A percentile compares a stretch with the other conserved stretches of the same genome.
These are phyloP conservation scores for Sporobolomyces pararoseus DNA, from an alignment of 768 basidiomycete genomes.

Conservation along the genomic window DNA sequence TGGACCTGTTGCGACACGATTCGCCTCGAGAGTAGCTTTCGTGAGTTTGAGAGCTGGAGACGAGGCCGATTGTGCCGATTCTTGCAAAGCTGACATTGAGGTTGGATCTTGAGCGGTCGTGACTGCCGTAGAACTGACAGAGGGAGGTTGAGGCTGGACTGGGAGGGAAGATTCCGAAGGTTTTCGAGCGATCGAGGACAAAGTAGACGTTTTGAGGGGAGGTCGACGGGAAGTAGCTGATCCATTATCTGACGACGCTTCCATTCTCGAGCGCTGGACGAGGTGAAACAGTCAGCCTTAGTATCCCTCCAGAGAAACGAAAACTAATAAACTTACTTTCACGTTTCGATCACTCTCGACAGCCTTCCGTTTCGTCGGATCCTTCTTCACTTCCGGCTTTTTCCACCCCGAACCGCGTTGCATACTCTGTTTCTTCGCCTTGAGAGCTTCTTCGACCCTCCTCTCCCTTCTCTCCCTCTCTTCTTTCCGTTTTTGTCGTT, in stretches of 20 bases:
- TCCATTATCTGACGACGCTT: not conserved
- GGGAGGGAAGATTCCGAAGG: not conserved
- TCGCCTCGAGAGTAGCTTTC: slow-evolving; percentile 22
- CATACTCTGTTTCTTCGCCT: slow-evolving; percentile 15
- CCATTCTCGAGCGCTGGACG: no score
- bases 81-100: not conserved
- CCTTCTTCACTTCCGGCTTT: not conserved
- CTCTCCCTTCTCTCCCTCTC: slow-evolving; percentile 20
- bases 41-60: slow-evolving; percentile 10
- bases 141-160: not conserved
- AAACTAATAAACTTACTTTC: slow-evolving; percentile 3
- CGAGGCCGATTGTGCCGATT: not conserved
- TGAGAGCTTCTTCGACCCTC: not conserved
- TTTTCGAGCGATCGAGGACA: not conserved
- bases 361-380: not conserved
- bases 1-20: not conserved
- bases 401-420: slow-evolving; percentile 5
- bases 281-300: no score
- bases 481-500: slow-evolving; percentile 3
- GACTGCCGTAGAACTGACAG: not conserved
- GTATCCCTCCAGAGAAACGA: no score
- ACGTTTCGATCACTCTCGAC: not conserved
- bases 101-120: no score
- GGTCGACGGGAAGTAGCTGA: not conserved
- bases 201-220: not conserved